Conservation (phyloP, 176 grass and related monocot genomes). For the Ensete glaucum region DNA sequence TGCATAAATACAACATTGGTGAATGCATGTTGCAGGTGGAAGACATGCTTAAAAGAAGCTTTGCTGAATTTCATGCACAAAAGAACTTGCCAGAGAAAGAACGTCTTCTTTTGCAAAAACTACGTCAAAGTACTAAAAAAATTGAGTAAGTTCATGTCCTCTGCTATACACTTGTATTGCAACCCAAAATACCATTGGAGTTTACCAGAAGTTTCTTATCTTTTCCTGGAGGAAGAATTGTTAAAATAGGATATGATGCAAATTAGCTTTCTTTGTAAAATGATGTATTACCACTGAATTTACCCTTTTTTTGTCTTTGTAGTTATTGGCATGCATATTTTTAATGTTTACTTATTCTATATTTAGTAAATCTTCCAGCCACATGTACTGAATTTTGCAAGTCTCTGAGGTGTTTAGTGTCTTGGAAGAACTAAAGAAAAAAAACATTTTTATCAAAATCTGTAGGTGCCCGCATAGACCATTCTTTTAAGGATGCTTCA, state of each 20-base stretch:
- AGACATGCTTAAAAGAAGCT: slow-evolving; percentile 99
- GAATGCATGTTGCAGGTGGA: slow-evolving; percentile 53
- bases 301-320: too few species aligned
- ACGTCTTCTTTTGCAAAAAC: slow-evolving; percentile 69
- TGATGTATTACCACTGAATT: too few species aligned
- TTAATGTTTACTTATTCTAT: too few species aligned
- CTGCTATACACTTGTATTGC: background rate
- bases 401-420: too few species aligned
- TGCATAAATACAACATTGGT: too few species aligned
- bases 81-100: slow-evolving; percentile 97
- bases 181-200: background rate
- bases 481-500: too few species aligned
- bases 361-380: too few species aligned
- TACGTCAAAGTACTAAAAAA: slow-evolving; percentile 53
- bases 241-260: background rate
- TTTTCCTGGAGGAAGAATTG: background rate
- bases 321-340: too few species aligned
- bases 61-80: slow-evolving; percentile 89
- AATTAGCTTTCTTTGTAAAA: background rate
- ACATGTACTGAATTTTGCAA: too few species aligned
- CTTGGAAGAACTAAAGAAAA: too few species aligned
- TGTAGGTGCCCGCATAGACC: too few species aligned
- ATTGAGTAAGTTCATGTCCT: slow-evolving; percentile 52
- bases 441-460: too few species aligned
- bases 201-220: background rate